Evolutionary conservation across 495 filamentous ascomycete genomes (phyloP).

Genomic region (Hypoxylon cercidicola): DNA sequence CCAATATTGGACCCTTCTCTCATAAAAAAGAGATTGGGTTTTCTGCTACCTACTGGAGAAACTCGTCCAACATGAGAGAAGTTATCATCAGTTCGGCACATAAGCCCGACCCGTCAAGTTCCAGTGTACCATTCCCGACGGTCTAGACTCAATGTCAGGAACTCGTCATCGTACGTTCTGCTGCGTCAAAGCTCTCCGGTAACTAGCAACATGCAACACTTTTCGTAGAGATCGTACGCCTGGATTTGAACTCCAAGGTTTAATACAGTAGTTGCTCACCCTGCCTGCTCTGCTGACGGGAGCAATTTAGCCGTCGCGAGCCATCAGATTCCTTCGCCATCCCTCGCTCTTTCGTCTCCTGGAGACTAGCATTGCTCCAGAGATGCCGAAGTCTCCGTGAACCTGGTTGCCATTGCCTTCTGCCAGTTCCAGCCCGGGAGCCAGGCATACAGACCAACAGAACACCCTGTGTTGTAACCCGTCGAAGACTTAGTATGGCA

Average conservation of each 20-base stretch:
- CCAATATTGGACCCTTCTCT: neutral
- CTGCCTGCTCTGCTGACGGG: constrained; percentile 10
- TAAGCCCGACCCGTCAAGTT: constrained; percentile 14
- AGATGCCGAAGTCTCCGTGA: constrained; percentile 17
- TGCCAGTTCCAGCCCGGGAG: no score
- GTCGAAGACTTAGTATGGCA: no score
- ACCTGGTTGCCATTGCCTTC: constrained; percentile 1
- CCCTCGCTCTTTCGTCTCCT: constrained; percentile 14
- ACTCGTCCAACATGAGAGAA: constrained; percentile 4
- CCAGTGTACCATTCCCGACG: neutral
- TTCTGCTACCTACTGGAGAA: constrained; percentile 13
- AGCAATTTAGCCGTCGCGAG: constrained; percentile 13
- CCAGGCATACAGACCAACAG: no score
- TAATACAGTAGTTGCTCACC: no score
- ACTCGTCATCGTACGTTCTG: constrained; percentile 6
- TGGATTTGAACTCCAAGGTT: constrained; percentile 1
- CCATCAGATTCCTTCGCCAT: constrained; percentile 14
- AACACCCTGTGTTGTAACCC: no score
- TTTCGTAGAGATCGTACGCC: constrained; percentile 25
- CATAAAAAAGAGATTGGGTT: constrained; percentile 14
- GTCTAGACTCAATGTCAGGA: constrained; percentile 34
- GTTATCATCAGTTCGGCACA: constrained; percentile 18
- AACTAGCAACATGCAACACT: constrained; percentile 22
- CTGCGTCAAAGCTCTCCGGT: constrained; percentile 19
- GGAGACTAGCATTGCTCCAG: constrained; percentile 1